Evolutionary conservation across 2,329 filamentous ascomycete genomes (phyloP), one percentile per base, ranked within the genome.

Genomic region (Lecanicillium sp.): DNA sequence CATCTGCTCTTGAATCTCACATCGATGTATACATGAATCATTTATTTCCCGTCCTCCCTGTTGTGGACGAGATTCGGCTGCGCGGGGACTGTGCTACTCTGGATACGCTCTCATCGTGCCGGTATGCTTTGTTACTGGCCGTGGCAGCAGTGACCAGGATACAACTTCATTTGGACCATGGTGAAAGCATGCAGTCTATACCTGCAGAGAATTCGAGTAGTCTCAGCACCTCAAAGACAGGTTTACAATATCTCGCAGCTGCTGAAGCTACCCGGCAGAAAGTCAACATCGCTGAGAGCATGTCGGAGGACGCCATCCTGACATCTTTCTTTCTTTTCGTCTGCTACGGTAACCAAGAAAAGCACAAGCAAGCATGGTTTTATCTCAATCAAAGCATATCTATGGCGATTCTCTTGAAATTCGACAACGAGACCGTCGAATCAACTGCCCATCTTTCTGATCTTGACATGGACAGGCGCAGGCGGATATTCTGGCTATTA

Each of bases 21-120:
- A 49, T 63, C 24, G 55, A 53, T 8, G 54, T 59, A 29, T 64
- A 63, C 39, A 54, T 63, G n/a, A 54, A 54, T n/a, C 52, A 58
- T n/a, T 44, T 64, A 12, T 63, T 61, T 29, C 61, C 62, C 1
- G 64, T 64, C 5, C 62, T 64, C 60, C 62, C 62, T 14, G 59
- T 61, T 0, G 49, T 63, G 6, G 54, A 62, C 19, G 59, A 55
- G 17, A 48, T 59, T 4, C 56, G 58, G n/a, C 51, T 64, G 14
- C 44, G 60, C 2, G 29, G 54, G 5, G 62, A 64, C 39, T 58
- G 58, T 11, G 41, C 51, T 7, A 53, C 56, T 8, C 33, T 62
- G 8, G 54, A 58, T 2, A 50, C 56, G n/a, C 30, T 63, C 2
- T 33, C 60, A 0, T 58, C 60, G 0, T 55, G 58, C 6, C 49